Evolutionary conservation across 2,329 filamentous ascomycete species (phyloP), one percentile per base, ranked within the genome.

Genomic region (Pseudogymnoascus sp.): DNA sequence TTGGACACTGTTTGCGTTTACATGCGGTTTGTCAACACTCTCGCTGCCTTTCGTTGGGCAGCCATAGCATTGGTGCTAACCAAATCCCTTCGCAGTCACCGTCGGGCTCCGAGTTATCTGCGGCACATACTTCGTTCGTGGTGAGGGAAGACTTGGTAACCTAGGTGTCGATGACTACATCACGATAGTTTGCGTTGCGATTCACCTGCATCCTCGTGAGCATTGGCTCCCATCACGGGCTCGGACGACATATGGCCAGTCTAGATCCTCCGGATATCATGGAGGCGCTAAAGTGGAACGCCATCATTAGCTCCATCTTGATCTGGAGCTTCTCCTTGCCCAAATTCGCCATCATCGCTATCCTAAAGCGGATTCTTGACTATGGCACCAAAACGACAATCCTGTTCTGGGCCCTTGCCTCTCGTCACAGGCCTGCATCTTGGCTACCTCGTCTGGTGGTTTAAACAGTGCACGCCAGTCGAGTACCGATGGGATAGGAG

Each of bases 301-400:
- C 67, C 34, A 70, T 75, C 40, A 72, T 72, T 62, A 72, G 68
- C 37, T 64, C 70, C 1, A 64, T 74, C 16, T 63, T 73, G 12
- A 70, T 74, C 62, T 75, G 72, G 73, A 69, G 69, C 59, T 75
- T 74, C 63, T 74, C 73, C 9, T 63, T 75, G 37, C 73, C 73
- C 2, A 75, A 74, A 40, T 74, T 74, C 43, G 72, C 72, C 60
- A 69, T 75, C 61, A 69, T 75, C 63, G 70, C 71, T 25, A 72
- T 68, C 6, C 65, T 75, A 5, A 68, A 73, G 42, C 70, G 72
- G 43, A 74, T 75, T 34, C 66, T 74, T 11, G 64, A 70, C 31
- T 74, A 71, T 60, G 71, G 72, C 8, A 67, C 38, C 25, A 70
- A 68, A 60, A 75, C 72, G 5, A 62, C 66, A 11, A 56, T 72